phyloP scores from a whole-genome alignment of 768 basidiomycete genomes.

The Mycena indigotica region DNA sequence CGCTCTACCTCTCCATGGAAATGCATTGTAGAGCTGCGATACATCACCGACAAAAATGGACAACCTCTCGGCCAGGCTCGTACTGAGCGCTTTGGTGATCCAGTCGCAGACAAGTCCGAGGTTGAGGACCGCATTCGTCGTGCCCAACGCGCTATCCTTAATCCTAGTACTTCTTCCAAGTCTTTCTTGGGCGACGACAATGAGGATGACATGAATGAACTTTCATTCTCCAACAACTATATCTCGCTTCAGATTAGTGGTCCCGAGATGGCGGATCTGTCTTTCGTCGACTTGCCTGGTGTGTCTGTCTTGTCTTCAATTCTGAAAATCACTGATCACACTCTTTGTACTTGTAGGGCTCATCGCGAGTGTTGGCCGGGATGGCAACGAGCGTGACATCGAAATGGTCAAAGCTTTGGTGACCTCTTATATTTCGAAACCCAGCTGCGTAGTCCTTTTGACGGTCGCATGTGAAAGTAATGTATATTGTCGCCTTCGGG shows the following conservation, averaged over 20 bases:
- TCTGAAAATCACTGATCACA: no score
- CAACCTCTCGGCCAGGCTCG: conserved; percentile 41
- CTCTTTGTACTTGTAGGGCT: conserved; percentile 53
- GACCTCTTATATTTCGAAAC: conserved; percentile 57
- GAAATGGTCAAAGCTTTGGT: conserved; percentile 62
- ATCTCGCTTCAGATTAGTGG: conserved; percentile 64
- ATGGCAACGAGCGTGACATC: conserved; percentile 58
- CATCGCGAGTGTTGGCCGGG: conserved; percentile 47
- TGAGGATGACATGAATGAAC: conserved; percentile 22
- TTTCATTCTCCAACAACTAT: conserved; percentile 57
- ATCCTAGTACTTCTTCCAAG: conserved; percentile 41
- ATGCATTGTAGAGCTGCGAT: conserved; percentile 52
- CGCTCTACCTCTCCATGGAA: conserved; percentile 46
- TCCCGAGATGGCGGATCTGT: conserved; percentile 60
- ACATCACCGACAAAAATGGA: conserved; percentile 42
- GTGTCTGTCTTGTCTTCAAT: neutral
- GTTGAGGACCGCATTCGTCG: conserved; percentile 71
- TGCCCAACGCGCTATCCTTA: conserved; percentile 67
- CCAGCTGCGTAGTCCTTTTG: conserved; percentile 63
- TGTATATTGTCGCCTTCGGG: no score
- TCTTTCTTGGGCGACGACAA: conserved; percentile 45
- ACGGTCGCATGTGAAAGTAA: conserved; percentile 71
- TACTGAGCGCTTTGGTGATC: conserved; percentile 46
- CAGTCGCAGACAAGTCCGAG: conserved; percentile 50
- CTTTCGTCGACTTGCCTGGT: conserved; percentile 68